Evolutionary conservation across 2,329 filamentous ascomycete species (phyloP).

Genomic region (Grosmannia clavigera): DNA sequence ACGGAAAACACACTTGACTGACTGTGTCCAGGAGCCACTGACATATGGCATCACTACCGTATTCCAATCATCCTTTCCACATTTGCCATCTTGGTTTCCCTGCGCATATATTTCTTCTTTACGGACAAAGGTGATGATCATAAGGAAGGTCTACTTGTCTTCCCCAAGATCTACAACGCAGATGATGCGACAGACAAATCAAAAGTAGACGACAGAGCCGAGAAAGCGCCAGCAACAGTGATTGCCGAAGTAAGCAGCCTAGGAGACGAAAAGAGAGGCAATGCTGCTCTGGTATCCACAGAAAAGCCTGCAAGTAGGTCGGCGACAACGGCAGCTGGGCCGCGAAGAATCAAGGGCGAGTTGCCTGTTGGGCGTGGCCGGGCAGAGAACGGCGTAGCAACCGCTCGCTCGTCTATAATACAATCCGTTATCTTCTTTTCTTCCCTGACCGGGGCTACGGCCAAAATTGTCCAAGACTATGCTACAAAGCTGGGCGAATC

Average conservation of each 20-base stretch:
- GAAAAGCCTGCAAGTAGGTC: not conserved
- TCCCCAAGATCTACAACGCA: slow-evolving; percentile 23
- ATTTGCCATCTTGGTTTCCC: slow-evolving; percentile 24
- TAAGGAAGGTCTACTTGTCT: slow-evolving; percentile 21
- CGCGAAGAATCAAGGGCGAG: slow-evolving; percentile 32
- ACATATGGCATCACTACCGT: slow-evolving; percentile 34
- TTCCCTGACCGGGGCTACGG: slow-evolving; percentile 73
- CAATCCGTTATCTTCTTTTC: slow-evolving; percentile 80
- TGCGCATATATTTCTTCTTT: slow-evolving; percentile 30
- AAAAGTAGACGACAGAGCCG: slow-evolving; percentile 2
- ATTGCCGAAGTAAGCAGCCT: not conserved
- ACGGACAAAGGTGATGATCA: slow-evolving; percentile 14
- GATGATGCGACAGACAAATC: not conserved
- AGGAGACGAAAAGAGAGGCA: not conserved
- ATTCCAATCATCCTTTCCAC: slow-evolving; percentile 29
- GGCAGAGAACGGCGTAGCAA: slow-evolving; percentile 19
- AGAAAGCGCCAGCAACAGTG: not conserved
- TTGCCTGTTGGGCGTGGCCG: slow-evolving; percentile 4
- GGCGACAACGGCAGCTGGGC: slow-evolving; percentile 21
- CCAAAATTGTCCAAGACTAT: slow-evolving; percentile 56
- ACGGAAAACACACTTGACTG: not conserved
- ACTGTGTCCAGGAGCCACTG: slow-evolving; percentile 16
- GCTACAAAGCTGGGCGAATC: slow-evolving; percentile 39
- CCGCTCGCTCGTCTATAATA: slow-evolving; percentile 26
- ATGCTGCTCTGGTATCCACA: not conserved